Base-by-base conservation (phyloP, 164 flowering plant genomes). In the Liquidambar formosana region DNA sequence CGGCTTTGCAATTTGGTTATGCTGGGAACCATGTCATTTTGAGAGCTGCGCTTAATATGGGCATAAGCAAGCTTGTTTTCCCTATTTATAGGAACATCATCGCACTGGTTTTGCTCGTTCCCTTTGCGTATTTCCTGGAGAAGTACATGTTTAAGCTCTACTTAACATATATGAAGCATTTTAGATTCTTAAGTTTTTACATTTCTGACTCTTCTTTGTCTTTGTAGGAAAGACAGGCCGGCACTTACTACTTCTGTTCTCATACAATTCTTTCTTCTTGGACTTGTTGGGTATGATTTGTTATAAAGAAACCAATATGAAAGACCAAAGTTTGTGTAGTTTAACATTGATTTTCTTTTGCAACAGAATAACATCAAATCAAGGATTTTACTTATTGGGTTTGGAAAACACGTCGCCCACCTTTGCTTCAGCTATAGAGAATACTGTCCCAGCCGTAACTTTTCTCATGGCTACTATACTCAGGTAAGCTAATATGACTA, bases 401-500 rank as follows among this genome's bases (percentile, higher is more conserved):
- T 73, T 91, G 63, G 92, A 88, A 72, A 79, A 89, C 80, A 91
- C 98, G 0, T 88, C 98, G 1, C 97, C 98, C 0, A 91, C 97
- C n/a, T 91, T 93, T 49, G 97, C 97, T 16, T 89, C 98, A 0
- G 98, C 97, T 0, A 86, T 85, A 2, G 89, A 91, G 71, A 93
- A 92, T 79, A 80, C 93, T 1, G 92, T 92, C 44, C 97, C 98
- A 0, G 95, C 98, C 28, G 78, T 93, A 25, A 91, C 98, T 38
- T 93, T 93, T 72, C 81, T 89, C 77, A 51, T 77, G 75, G 75
- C 77, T 11, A 58, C 65, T 5, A 18, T 68, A 27, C 72, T 68
- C 49, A 13, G 78, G 78, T 54, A 46, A 61, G 67, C 43, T 0
- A 9, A 19, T 33, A 33, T 51, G 6, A n/a, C 58, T 54, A 16